A percentile compares a stretch with the other conserved stretches of the same genome.
Evolutionary conservation across 129 eudicot genomes (phyloP).

Genomic region (Artemisia annua): DNA sequence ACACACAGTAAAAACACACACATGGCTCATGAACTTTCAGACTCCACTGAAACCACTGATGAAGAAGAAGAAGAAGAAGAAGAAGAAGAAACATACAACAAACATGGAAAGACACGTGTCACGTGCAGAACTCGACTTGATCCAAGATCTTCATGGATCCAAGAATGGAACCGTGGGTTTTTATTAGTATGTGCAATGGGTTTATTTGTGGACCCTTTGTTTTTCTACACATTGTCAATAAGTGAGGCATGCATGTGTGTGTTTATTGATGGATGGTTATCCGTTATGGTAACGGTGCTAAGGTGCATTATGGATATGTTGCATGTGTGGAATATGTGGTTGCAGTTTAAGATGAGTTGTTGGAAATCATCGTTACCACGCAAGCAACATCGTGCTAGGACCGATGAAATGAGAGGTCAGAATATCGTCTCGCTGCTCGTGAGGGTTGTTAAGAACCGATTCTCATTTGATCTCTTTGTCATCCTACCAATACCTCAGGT

Average conservation of each 20-base stretch:
- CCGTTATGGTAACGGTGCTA: slow-evolving; percentile 69
- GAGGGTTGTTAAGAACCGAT: slow-evolving; percentile 43
- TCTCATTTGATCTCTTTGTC: slow-evolving; percentile 71
- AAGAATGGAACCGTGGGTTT: slow-evolving; percentile 81
- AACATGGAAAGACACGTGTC: slow-evolving; percentile 22
- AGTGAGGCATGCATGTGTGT: slow-evolving; percentile 76
- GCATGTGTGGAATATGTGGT: slow-evolving; percentile 79
- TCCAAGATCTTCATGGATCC: slow-evolving; percentile 65
- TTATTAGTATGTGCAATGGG: slow-evolving; percentile 63
- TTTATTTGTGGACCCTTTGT: slow-evolving; percentile 82
- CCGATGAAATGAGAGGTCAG: slow-evolving; percentile 6
- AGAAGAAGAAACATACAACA: slow-evolving; percentile 23
- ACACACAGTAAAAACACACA: not conserved
- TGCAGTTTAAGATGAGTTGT: slow-evolving; percentile 53
- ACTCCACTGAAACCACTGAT: not conserved
- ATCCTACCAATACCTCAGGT: slow-evolving; percentile 93
- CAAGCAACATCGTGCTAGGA: not conserved
- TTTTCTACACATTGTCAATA: slow-evolving; percentile 74
- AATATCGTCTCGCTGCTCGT: slow-evolving; percentile 22
- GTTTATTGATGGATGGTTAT: slow-evolving; percentile 88
- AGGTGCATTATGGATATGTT: slow-evolving; percentile 73
- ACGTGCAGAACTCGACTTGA: slow-evolving; percentile 16
- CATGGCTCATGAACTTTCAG: slow-evolving; percentile 37
- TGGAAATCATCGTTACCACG: slow-evolving; percentile 1
- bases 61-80: slow-evolving; percentile 37